Conservation (phyloP, 768 basidiomycete species). For the Boletus insuetus region DNA sequence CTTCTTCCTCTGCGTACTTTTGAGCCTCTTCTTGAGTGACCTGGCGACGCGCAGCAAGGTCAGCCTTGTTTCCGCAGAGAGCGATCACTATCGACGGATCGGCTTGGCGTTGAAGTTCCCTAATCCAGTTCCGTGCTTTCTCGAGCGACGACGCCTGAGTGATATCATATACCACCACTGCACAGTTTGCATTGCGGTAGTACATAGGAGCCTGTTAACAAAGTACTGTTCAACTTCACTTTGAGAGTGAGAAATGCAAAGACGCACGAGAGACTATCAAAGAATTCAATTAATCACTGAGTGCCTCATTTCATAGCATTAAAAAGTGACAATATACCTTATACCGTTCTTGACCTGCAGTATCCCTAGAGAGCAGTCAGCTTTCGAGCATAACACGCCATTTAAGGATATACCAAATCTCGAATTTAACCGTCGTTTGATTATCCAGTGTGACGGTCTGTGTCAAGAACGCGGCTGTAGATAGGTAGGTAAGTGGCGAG, state of each 20-base stretch:
- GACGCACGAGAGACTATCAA: conserved; percentile 46
- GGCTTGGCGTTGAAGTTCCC: conserved; percentile 94
- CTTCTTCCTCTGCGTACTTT: conserved; percentile 91
- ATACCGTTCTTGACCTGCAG: conserved; percentile 93
- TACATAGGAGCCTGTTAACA: conserved; percentile 82
- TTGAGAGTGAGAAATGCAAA: background rate
- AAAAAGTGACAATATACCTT: conserved; percentile 49
- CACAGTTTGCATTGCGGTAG: conserved; percentile 92
- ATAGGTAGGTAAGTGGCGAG: conserved; percentile 15
- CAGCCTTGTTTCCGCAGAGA: conserved; percentile 93
- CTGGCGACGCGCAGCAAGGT: conserved; percentile 81
- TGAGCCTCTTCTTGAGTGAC: conserved; percentile 85
- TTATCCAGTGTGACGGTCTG: conserved; percentile 92
- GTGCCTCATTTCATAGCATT: background rate
- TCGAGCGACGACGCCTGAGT: conserved; percentile 89
- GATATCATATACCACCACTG: conserved; percentile 95
- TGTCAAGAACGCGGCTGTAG: conserved; percentile 92
- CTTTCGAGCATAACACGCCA: background rate
- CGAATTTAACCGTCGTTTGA: conserved; percentile 92
- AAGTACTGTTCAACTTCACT: conserved; percentile 1
- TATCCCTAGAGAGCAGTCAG: conserved; percentile 61
- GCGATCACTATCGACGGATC: conserved; percentile 96
- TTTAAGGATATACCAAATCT: conserved; percentile 75
- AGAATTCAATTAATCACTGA: background rate
- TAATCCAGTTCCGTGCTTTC: conserved; percentile 95